Conservation (phyloP, 1,284 basidiomycete species). For the Pascua guehoae region DNA sequence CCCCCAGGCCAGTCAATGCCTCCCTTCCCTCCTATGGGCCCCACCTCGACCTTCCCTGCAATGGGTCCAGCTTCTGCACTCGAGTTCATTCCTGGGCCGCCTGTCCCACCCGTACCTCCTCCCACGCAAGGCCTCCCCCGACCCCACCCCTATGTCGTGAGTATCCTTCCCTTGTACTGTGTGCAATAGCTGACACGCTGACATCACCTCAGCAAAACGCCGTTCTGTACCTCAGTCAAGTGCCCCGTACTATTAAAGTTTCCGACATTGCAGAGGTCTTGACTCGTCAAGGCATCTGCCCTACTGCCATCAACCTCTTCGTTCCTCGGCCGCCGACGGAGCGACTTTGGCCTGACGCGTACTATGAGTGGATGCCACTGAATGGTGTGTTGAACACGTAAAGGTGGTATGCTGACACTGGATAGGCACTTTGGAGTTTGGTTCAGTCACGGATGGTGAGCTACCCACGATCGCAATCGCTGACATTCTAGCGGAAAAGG, state of each 20-base stretch:
- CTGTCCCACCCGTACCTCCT: not conserved
- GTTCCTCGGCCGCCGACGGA: slow-evolving; percentile 17
- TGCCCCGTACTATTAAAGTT: slow-evolving; percentile 26
- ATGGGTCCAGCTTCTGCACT: not conserved
- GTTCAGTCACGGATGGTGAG: not conserved
- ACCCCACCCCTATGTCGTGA: slow-evolving; percentile 17
- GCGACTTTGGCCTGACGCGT: slow-evolving; percentile 31
- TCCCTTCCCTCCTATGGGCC: not conserved
- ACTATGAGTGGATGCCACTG: slow-evolving; percentile 42
- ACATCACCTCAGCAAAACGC: slow-evolving; percentile 4
- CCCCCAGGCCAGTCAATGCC: not conserved
- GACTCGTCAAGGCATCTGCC: slow-evolving; percentile 19
- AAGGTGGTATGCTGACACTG: not conserved
- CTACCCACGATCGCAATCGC: slow-evolving; percentile 3
- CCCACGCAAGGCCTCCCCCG: slow-evolving; percentile 3
- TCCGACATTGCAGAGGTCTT: slow-evolving; percentile 24
- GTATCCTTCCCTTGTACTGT: not conserved
- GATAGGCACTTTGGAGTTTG: slow-evolving; percentile 6
- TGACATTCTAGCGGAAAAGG: slow-evolving; percentile 68
- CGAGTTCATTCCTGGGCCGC: slow-evolving; percentile 1
- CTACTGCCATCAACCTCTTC: slow-evolving; percentile 23
- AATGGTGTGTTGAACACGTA: slow-evolving; percentile 17
- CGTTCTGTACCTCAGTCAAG: slow-evolving; percentile 28
- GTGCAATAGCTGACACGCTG: not conserved
- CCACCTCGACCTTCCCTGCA: not conserved